Evolutionary conservation across 306 rosid species (phyloP).

Genomic region (Fagus crenata): DNA sequence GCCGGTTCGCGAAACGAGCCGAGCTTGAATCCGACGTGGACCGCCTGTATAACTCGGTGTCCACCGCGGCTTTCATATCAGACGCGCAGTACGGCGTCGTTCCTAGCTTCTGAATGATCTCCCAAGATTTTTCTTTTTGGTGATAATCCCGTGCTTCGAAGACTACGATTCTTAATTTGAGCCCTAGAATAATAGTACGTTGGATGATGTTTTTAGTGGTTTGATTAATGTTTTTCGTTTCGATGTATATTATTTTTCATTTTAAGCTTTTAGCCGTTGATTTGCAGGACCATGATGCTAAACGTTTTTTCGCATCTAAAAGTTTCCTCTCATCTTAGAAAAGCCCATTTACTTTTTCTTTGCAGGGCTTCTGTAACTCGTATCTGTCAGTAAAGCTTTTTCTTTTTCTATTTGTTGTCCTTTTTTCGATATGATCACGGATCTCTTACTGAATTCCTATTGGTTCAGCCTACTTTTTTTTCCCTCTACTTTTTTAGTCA

Average conservation of each 20-base stretch:
- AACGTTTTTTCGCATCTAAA: slow-evolving; percentile 1
- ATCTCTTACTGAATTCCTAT: slow-evolving; percentile 52
- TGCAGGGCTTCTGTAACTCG: slow-evolving; percentile 34
- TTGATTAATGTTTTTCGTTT: slow-evolving; percentile 14
- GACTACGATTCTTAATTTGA: slow-evolving; percentile 11
- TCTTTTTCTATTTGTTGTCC: not conserved
- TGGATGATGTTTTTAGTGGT: not conserved
- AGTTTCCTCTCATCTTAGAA: slow-evolving; percentile 11
- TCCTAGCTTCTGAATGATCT: slow-evolving; percentile 56
- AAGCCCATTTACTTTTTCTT: slow-evolving; percentile 11
- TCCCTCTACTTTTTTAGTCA: not conserved
- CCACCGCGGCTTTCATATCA: slow-evolving; percentile 23
- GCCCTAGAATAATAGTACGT: slow-evolving; percentile 27
- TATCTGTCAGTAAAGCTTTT: slow-evolving; percentile 24
- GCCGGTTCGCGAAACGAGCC: slow-evolving; percentile 79
- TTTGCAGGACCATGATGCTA: slow-evolving; percentile 19
- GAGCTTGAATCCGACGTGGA: slow-evolving; percentile 56
- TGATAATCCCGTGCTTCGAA: not conserved
- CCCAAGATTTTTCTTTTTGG: not conserved
- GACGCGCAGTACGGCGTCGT: slow-evolving; percentile 93
- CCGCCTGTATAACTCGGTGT: slow-evolving; percentile 38
- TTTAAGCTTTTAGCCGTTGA: slow-evolving; percentile 17
- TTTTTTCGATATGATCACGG: slow-evolving; percentile 25
- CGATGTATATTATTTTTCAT: slow-evolving; percentile 2
- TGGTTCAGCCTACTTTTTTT: slow-evolving; percentile 27